Evolutionary conservation across 2,329 filamentous ascomycete species (phyloP), one percentile per base, ranked within the genome.

Genomic region (Tolypocladium ovalisporum): DNA sequence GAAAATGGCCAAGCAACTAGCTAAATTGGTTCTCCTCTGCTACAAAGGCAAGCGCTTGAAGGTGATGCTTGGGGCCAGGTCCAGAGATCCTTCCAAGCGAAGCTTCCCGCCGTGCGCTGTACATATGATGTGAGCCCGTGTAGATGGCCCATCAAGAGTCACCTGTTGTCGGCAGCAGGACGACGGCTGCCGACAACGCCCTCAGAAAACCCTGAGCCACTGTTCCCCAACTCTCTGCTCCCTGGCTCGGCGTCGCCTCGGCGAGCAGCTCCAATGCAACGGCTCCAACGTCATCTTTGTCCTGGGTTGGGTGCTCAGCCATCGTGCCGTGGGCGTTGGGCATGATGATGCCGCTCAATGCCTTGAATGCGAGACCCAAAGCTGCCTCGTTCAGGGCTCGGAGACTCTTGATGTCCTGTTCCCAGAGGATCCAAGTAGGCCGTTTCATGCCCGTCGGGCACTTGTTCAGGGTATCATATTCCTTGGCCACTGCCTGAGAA

Each of bases 251-350:
- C 40, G 63, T 57, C 5, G 61, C 63, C 24, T 65, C 64, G 2
- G 66, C 64, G 35, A 73, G 59, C 40, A 73, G 57, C 36, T 73
- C 70, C 63, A 64, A 65, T 7, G 71, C 72, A 54, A 73, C 61
- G 35, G 63, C 66, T 32, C 71, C 64, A 24, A 71, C 59, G 32
- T 70, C 70, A 12, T 63, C 61, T 1, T 60, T 59, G 6, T 56
- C 57, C 6, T 59, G 60, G 6, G 56, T 52, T 36, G 60, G 60
- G 4, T 58, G 27, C 35, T 15, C 37, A 12, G 55, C 39, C 15
- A 52, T 40, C 7, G 54, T 8, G n/a, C 49, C 40, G 15, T 61
- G 57, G 27, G 58, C 39, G 6, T 58, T 52, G 10, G 70, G 69
- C 55, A 70, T 63, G 32, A 73, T 57, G 22, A 61, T 60, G 19